Base-by-base conservation (phyloP, 306 rosid species). In the Dicorynia guianensis region DNA sequence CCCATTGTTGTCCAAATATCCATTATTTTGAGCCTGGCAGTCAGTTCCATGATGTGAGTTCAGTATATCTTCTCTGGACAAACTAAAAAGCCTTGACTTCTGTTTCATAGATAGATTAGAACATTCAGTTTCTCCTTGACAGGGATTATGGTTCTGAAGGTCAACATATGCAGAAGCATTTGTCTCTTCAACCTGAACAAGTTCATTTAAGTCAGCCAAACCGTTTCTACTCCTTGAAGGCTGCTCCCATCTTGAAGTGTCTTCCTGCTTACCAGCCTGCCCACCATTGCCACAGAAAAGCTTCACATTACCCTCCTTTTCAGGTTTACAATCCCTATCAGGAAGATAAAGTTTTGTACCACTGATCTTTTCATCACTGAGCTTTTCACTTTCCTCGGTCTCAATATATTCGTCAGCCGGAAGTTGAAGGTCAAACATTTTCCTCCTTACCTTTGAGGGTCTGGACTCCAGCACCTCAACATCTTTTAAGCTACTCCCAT, bases 201-300 rank as follows among this genome's bases (percentile, higher is more conserved):
- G 99, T 81, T 95, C 96, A 57, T 92, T 95, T 76, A 95, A 81
- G 85, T 95, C 97, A 5, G 89, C 85, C 76, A 95, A 90, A 85
- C 87, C 91, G 81, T 85, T 85, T 73, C 68, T 69, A 60, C 71
- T 80, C 85, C 82, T 69, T n/a, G 20, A 69, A 75, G 83, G 67
- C 30, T 77, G 68, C 69, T 80, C 89, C 55, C 88, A 77, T 82
- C 76, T 85, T 65, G 79, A 80, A 71, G 85, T 59, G 65, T 81
- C 87, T 74, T 68, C 79, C 77, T 78, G 80, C 53, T 82, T 53
- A 65, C 74, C 83, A 59, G 48, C 25, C 77, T 83, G 83, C 78
- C 70, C 86, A 70, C 76, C 75, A 79, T 82, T 76, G 42, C 76
- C 82, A 57, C 62, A 60, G 77, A 84, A 82, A 61, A 67, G 61